Base-by-base conservation (phyloP, 2,329 filamentous ascomycete species). In the Apiospora malaysiana region DNA sequence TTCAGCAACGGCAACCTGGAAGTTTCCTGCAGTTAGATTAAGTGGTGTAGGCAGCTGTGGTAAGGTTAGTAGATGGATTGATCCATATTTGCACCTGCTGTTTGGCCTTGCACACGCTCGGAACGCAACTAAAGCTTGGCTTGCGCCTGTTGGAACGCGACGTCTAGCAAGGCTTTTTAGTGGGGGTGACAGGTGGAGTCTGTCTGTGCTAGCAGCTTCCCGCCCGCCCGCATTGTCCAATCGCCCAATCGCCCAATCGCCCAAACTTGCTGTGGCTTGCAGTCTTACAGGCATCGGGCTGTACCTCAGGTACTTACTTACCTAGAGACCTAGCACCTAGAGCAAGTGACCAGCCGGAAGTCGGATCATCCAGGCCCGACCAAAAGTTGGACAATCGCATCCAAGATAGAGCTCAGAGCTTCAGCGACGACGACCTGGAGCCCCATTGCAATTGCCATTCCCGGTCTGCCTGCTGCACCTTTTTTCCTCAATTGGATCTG, bases 341-440 rank as follows among this genome's bases (percentile, higher is more conserved):
- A n/a, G n/a, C n/a, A n/a, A n/a, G 27, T 37, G 56, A 63, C 56
- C n/a, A 63, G 56, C 32, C 56, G 56, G 56, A 63, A 63, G 56
- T 63, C 56, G 56, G 56, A 63, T 63, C 18, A 63, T 63, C 56
- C 56, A 63, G 32, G 32, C 8, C 56, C 56, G 56, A 40, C 32
- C 56, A 63, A 63, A 63, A 63, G 56, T 63, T 63, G 27, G 56
- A 40, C 32, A 63, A 40, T 59, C 51, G 51, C 51, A 59, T 40
- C 9, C 9, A 40, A 63, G 56, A 12, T 40, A 63, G 21, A 63
- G 56, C 18, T 63, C 12, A 45, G 32, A 40, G 56, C 56, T 56
- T n/a, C 56, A 40, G 4, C 32, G 49, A 25, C 14, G 32, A 63
- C 56, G n/a, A 63, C 56, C 32, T 2, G 18, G 10, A n/a, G 56